A percentile compares a stretch with the other conserved stretches of the same genome.
phyloP scores from a whole-genome alignment of 805 yeast genomes.

The Starmerella geochares region DNA sequence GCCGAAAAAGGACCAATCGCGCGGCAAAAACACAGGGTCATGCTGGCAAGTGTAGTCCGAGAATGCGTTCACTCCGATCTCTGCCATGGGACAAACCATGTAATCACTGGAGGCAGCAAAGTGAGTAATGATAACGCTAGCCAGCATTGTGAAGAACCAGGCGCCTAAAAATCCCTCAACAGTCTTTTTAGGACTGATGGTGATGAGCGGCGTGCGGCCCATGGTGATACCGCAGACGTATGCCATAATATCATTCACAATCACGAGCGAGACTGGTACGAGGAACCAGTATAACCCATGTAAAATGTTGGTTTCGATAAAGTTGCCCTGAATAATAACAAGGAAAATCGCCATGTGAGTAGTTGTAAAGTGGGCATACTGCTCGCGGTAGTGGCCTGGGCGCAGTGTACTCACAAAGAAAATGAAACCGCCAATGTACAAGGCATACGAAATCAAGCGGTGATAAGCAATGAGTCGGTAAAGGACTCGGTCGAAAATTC shows the following conservation, averaged over 20 bases:
- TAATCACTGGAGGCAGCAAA: constrained; percentile 56
- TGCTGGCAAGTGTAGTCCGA: constrained; percentile 63
- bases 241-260: constrained; percentile 91
- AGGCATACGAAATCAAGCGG: constrained; percentile 68
- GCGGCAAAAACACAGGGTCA: constrained; percentile 82
- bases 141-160: constrained; percentile 81
- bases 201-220: constrained; percentile 84
- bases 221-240: constrained; percentile 94
- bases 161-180: constrained; percentile 97
- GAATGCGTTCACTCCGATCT: constrained; percentile 46
- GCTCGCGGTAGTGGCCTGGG: constrained; percentile 81
- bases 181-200: constrained; percentile 92
- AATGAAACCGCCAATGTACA: constrained; percentile 79
- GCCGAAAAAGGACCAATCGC: constrained; percentile 47
- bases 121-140: constrained; percentile 57
- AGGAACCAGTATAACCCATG: constrained; percentile 92
- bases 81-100: constrained; percentile 77
- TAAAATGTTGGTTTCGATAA: constrained; percentile 78
- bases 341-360: constrained; percentile 88
- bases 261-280: constrained; percentile 82
- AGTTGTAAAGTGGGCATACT: constrained; percentile 84
- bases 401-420: constrained; percentile 81
- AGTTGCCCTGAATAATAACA: constrained; percentile 89
- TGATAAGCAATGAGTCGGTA: constrained; percentile 64
- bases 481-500: constrained; percentile 45